Conservation (phyloP, 176 grass and related monocot species). For the Juncus effusus region DNA sequence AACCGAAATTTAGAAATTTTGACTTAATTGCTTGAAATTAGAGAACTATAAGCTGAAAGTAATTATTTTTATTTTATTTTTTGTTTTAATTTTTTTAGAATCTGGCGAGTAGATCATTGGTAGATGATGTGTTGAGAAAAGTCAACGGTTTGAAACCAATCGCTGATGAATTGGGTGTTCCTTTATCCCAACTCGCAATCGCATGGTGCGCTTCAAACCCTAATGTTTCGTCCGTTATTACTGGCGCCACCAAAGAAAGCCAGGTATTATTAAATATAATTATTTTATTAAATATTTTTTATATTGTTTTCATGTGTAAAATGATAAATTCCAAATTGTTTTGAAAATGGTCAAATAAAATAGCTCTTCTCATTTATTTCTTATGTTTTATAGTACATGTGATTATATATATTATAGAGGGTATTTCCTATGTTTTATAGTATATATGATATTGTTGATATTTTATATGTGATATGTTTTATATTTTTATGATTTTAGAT, state of each 20-base stretch:
- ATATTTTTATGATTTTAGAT: slow-evolving; percentile 36
- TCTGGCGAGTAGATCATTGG: slow-evolving; percentile 73
- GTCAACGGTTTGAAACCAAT: slow-evolving; percentile 85
- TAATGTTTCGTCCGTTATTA: slow-evolving; percentile 93
- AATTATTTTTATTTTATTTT: background rate
- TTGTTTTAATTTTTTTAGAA: slow-evolving; percentile 44
- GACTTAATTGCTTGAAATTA: background rate
- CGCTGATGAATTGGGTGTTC: slow-evolving; percentile 69
- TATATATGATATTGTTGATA: too few species aligned
- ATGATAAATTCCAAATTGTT: too few species aligned
- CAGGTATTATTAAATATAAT: slow-evolving; percentile 54
- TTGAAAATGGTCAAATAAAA: too few species aligned
- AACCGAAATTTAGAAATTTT: too few species aligned
- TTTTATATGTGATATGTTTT: too few species aligned
- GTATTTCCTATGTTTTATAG: too few species aligned
- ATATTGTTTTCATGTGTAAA: too few species aligned
- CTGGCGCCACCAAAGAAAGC: slow-evolving; percentile 91
- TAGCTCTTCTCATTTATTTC: too few species aligned
- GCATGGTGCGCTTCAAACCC: slow-evolving; percentile 97
- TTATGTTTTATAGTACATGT: too few species aligned
- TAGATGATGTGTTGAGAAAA: slow-evolving; percentile 81
- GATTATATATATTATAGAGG: too few species aligned
- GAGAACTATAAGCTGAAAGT: background rate
- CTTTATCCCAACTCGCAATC: slow-evolving; percentile 78
- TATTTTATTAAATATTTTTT: background rate